phyloP scores from a whole-genome alignment of 2,329 filamentous ascomycete genomes.

The Monilinia vaccinii-corymbosi region DNA sequence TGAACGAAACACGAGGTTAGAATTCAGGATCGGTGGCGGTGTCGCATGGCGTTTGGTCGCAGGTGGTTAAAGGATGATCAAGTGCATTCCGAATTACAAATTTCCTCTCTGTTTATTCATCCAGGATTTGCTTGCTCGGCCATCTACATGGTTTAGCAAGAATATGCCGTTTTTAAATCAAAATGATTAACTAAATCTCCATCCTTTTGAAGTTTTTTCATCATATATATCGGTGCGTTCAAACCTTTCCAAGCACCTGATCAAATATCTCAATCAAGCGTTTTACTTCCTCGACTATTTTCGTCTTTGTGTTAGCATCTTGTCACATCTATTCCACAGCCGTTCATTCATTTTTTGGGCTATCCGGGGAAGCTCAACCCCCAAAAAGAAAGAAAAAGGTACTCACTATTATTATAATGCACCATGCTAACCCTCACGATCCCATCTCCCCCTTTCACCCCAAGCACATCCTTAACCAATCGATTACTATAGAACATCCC shows the following conservation, averaged over 20 bases:
- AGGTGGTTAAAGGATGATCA: background rate
- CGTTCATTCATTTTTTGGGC: background rate
- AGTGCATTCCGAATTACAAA: background rate
- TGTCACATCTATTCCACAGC: background rate
- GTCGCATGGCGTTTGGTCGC: slow-evolving; percentile 7
- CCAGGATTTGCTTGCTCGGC: background rate
- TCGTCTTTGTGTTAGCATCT: slow-evolving; percentile 11
- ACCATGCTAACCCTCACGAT: slow-evolving; percentile 62
- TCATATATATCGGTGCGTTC: background rate
- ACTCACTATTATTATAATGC: slow-evolving; percentile 62
- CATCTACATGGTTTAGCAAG: background rate
- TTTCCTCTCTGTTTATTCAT: background rate
- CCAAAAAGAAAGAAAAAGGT: background rate
- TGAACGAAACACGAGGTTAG: slow-evolving; percentile 1
- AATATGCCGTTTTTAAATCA: background rate
- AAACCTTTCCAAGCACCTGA: slow-evolving; percentile 19
- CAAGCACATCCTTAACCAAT: slow-evolving; percentile 49
- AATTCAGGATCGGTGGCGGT: background rate
- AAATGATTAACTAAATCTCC: background rate
- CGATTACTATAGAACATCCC: slow-evolving; percentile 62
- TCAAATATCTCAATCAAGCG: slow-evolving; percentile 44
- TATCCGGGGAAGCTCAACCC: background rate
- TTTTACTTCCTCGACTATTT: slow-evolving; percentile 45
- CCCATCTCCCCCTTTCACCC: slow-evolving; percentile 45
- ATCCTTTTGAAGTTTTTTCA: background rate